A percentile compares a stretch with the other conserved stretches of the same genome.
Conservation (phyloP, 164 flowering plant species). For the Vitis riparia region DNA sequence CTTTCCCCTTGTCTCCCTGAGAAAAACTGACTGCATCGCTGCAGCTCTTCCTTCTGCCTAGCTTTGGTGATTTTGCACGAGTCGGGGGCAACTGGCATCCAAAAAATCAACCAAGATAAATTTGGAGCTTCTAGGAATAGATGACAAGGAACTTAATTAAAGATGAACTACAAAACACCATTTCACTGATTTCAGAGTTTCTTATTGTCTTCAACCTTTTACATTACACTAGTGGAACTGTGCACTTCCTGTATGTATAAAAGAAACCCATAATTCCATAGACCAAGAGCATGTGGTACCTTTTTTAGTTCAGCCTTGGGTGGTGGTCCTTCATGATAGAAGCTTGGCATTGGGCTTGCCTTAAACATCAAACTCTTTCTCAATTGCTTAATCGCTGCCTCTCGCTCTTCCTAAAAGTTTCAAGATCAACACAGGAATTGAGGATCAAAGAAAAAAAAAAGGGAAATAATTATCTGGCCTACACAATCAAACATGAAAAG, state of each 20-base stretch:
- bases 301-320: conserved; percentile 46
- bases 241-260: neutral
- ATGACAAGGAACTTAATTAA: neutral
- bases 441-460: neutral
- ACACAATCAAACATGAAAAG: neutral
- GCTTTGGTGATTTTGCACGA: conserved; percentile 51
- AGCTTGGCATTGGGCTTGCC: conserved; percentile 54
- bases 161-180: neutral
- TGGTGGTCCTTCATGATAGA: conserved; percentile 44
- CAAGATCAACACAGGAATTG: neutral
- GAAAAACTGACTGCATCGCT: conserved; percentile 42
- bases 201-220: neutral
- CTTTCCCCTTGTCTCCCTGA: conserved; percentile 27
- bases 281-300: conserved; percentile 18
- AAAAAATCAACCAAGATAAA: conserved; percentile 1
- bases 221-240: neutral
- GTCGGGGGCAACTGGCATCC: conserved; percentile 43
- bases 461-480: neutral
- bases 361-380: conserved; percentile 47
- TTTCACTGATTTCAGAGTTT: neutral
- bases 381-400: conserved; percentile 41
- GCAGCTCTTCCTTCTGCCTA: conserved; percentile 49
- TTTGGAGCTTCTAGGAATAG: neutral
- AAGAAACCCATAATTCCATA: neutral
- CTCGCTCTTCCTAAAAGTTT: conserved; percentile 39